A percentile compares a stretch with the other conserved stretches of the same genome.
These are phyloP conservation scores for Leccinum truebloodii DNA, from an alignment of 768 basidiomycete genomes.

Conservation along the genomic window DNA sequence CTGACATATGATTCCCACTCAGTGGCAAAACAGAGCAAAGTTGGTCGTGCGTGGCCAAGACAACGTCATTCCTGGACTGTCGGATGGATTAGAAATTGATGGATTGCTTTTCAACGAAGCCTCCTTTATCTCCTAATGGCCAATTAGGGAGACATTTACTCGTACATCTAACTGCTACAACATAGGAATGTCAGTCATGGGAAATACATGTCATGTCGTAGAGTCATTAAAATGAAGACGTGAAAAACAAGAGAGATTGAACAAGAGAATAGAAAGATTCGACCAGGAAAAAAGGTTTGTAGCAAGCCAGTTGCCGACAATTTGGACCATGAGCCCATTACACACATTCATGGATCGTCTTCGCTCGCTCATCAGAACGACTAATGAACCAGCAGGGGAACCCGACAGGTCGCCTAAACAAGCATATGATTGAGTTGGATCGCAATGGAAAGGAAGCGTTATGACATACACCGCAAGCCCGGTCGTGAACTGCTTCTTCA, in stretches of 20 bases:
- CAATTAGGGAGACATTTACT: constrained; percentile 1
- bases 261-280: background rate
- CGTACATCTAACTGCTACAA: constrained; percentile 13
- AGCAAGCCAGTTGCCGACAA: background rate
- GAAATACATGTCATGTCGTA: constrained; percentile 6
- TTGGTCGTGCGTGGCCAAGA: constrained; percentile 48
- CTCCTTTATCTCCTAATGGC: constrained; percentile 72
- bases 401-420: constrained; percentile 20
- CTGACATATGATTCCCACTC: background rate
- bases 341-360: constrained; percentile 2
- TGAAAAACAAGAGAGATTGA: background rate
- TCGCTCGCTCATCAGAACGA: constrained; percentile 16
- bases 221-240: background rate
- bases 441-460: background rate
- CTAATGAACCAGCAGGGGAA: constrained; percentile 26
- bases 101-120: constrained; percentile 87
- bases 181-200: background rate
- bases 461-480: constrained; percentile 23
- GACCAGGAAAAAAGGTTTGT: background rate
- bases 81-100: constrained; percentile 48
- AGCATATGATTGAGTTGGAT: background rate
- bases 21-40: constrained; percentile 63
- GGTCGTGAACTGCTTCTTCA: constrained; percentile 25
- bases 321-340: background rate
- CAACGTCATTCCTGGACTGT: constrained; percentile 41